Conservation (phyloP, 2,329 filamentous ascomycete species). For the Colletotrichum lentis region DNA sequence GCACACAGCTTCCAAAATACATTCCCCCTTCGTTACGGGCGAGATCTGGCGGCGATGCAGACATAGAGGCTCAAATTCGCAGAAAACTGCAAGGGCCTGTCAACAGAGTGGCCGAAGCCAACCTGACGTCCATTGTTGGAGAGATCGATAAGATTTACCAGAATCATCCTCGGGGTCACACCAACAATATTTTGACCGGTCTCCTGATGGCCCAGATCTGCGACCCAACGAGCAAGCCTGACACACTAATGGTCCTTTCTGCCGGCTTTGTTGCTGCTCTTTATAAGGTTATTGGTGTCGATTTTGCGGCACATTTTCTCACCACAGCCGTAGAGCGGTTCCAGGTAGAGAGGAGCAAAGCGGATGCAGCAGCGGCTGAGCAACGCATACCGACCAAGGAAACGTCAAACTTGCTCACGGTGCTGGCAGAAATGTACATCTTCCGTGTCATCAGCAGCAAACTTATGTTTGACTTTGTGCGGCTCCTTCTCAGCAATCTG, state of each 20-base stretch:
- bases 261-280: slow-evolving; percentile 89
- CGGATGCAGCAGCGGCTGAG: slow-evolving; percentile 47
- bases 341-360: slow-evolving; percentile 67
- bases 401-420: slow-evolving; percentile 78
- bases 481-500: slow-evolving; percentile 75
- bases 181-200: slow-evolving; percentile 81
- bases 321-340: slow-evolving; percentile 81
- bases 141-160: slow-evolving; percentile 86
- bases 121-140: slow-evolving; percentile 81
- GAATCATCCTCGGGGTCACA: slow-evolving; percentile 84
- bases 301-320: slow-evolving; percentile 87
- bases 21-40: slow-evolving; percentile 85
- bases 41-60: slow-evolving; percentile 68
- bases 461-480: slow-evolving; percentile 90
- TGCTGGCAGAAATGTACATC: slow-evolving; percentile 88
- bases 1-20: slow-evolving; percentile 71
- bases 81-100: slow-evolving; percentile 87
- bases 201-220: slow-evolving; percentile 81
- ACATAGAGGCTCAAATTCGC: slow-evolving; percentile 73
- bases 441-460: slow-evolving; percentile 86
- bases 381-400: slow-evolving; percentile 59
- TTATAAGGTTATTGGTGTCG: slow-evolving; percentile 86
- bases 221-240: slow-evolving; percentile 79
- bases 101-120: slow-evolving; percentile 92
- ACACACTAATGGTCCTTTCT: slow-evolving; percentile 89